Base-by-base conservation (phyloP, 2,329 filamentous ascomycete species). In the Cladophialophora carrionii region DNA sequence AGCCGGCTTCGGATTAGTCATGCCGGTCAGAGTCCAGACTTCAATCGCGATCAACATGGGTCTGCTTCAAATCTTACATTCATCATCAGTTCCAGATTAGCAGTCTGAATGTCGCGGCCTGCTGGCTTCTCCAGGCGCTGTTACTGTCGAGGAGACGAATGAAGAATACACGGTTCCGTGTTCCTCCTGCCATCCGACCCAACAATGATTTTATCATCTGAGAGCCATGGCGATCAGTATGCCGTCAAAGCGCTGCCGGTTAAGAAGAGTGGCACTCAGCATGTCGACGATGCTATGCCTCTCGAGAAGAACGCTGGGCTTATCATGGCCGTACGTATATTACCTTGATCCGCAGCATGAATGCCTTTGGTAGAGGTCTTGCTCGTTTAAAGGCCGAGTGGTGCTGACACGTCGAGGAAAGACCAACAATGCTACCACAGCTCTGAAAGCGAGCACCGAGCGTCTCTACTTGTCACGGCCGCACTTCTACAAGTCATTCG, bases 401-500 rank as follows among this genome's bases (percentile, higher is more conserved):
- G 20, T 26, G 48, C 49, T 59, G 22, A 63, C 37, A 26, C 2
- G 4, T 1, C 32, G 10, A 31, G 14, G n/a, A 20, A 56, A 90
- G 86, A 96, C 92, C 64, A 96, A 96, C 76, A 93, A 88, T 75
- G 93, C 90, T 77, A 95, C 91, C 73, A 96, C 96, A 71, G 89
- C 93, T n/a, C 96, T 92, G 17, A 97, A 97, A 76, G 83, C 92
- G 70, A 95, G 91, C 72, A 92, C 96, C 14, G 92, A 96, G 74
- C 88, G 88, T 71, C 81, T 96, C 17, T 97, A 96, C 76, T 89
- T 90, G 73, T 83, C 88, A 34, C 87, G 95, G 72, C 86, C 90
- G 31, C 90, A 96, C 75, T 96, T 91, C 80, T 94, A 95, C 71
- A 88, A 90, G 55, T 88, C 91, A 74, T 97, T 97, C 76, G 91